These are phyloP conservation scores for Ambrosiella beaveri DNA, from an alignment of 2,329 filamentous ascomycete genomes.

Conservation along the genomic window DNA sequence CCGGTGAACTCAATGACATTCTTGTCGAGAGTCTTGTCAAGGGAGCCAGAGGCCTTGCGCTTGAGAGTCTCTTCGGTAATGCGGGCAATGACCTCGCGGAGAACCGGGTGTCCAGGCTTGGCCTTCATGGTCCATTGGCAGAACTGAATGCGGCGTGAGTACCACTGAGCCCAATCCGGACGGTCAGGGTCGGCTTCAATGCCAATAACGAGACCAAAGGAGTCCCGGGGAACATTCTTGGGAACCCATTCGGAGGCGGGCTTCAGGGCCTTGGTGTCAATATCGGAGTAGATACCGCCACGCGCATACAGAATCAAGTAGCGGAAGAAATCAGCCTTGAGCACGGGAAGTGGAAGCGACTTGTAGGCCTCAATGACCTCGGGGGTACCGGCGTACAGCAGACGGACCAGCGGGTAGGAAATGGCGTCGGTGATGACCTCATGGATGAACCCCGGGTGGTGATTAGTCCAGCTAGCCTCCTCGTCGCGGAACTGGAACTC, in stretches of 20 bases:
- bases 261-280: slow-evolving; percentile 75
- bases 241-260: slow-evolving; percentile 82
- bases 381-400: slow-evolving; percentile 71
- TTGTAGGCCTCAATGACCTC: slow-evolving; percentile 64
- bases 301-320: slow-evolving; percentile 49
- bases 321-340: slow-evolving; percentile 66
- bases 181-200: slow-evolving; percentile 95
- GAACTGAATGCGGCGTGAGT: slow-evolving; percentile 89
- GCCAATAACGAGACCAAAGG: slow-evolving; percentile 74
- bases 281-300: slow-evolving; percentile 64
- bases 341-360: slow-evolving; percentile 52
- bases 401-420: slow-evolving; percentile 60
- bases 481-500: slow-evolving; percentile 67
- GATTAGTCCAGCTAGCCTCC: slow-evolving; percentile 76
- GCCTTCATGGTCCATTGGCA: slow-evolving; percentile 98
- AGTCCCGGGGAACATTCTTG: slow-evolving; percentile 52
- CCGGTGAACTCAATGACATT: slow-evolving; percentile 87
- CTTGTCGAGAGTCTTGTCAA: slow-evolving; percentile 42
- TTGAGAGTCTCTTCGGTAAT: slow-evolving; percentile 70
- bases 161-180: slow-evolving; percentile 86
- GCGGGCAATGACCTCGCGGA: slow-evolving; percentile 70
- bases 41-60: slow-evolving; percentile 48
- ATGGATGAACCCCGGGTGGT: slow-evolving; percentile 84
- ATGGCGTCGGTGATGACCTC: slow-evolving; percentile 91
- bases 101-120: slow-evolving; percentile 83